phyloP scores from a whole-genome alignment of 1,139 yeast genomes.

The Protomyces lactucae-debilis region DNA sequence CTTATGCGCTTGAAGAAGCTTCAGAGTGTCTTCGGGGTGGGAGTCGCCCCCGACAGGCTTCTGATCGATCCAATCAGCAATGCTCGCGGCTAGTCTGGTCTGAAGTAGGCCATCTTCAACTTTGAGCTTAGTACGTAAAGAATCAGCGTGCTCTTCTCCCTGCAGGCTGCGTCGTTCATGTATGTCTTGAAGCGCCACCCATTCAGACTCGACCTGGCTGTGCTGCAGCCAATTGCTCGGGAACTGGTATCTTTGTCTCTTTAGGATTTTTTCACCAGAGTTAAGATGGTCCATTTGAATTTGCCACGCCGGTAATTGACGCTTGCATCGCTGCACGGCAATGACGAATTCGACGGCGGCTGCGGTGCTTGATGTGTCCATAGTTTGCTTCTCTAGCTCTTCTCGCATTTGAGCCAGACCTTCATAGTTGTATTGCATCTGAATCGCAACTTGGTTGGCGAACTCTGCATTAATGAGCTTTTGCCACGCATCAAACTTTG shows the following conservation, averaged over 20 bases:
- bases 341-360: conserved; percentile 43
- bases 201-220: conserved; percentile 59
- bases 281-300: conserved; percentile 37
- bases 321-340: conserved; percentile 38
- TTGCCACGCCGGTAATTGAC: conserved; percentile 40
- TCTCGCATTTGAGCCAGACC: conserved; percentile 38
- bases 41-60: conserved; percentile 50
- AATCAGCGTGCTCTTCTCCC: conserved; percentile 30
- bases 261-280: conserved; percentile 48
- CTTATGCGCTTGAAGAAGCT: conserved; percentile 47
- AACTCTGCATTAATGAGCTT: conserved; percentile 47
- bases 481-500: conserved; percentile 60
- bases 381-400: conserved; percentile 39
- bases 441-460: conserved; percentile 40
- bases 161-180: conserved; percentile 41
- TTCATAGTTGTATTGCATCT: conserved; percentile 38
- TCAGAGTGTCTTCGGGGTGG: conserved; percentile 52
- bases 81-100: conserved; percentile 43
- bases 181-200: conserved; percentile 47
- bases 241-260: conserved; percentile 48
- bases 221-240: conserved; percentile 55
- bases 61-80: conserved; percentile 48
- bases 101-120: conserved; percentile 40
- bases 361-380: conserved; percentile 43
- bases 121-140: conserved; percentile 29